A percentile compares a stretch with the other conserved stretches of the same genome.
These are phyloP conservation scores for Gnetum montanum DNA, from an alignment of 75 land plant species.

Conservation along the genomic window DNA sequence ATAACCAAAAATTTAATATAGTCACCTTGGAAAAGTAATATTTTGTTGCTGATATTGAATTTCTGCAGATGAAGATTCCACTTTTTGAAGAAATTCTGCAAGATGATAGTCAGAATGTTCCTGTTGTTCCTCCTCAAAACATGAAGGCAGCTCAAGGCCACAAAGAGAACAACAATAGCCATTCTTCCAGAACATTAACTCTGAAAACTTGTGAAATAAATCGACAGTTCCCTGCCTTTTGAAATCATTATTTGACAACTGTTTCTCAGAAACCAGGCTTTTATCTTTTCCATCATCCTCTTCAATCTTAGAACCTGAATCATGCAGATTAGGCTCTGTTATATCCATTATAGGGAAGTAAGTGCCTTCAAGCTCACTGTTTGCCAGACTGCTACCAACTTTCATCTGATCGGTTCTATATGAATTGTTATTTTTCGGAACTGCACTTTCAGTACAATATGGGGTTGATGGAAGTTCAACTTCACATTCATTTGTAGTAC, in stretches of 20 bases:
- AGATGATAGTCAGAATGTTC: slow-evolving; percentile 78
- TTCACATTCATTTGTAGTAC: no score
- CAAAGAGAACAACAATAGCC: slow-evolving; percentile 62
- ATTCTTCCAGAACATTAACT: slow-evolving; percentile 41
- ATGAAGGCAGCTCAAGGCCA: slow-evolving; percentile 53
- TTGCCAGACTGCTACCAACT: no score
- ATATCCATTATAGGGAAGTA: not conserved
- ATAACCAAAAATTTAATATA: no score
- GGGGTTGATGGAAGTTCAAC: no score
- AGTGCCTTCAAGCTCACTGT: no score
- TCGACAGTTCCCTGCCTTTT: slow-evolving; percentile 6
- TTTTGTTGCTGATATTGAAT: no score
- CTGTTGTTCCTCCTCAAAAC: slow-evolving; percentile 53
- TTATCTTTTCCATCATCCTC: not conserved
- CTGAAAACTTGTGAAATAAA: slow-evolving; percentile 7
- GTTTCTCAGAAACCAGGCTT: not conserved
- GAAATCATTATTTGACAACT: no score
- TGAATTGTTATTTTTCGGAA: no score
- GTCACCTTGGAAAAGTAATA: no score
- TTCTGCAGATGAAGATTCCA: slow-evolving; percentile 26
- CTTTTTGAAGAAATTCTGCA: slow-evolving; percentile 60
- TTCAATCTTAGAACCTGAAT: not conserved
- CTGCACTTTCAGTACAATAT: no score
- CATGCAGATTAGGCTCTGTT: not conserved
- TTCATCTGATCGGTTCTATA: no score